Evolutionary conservation across 208 protist species (phyloP), one percentile per base, ranked within the genome.

Genomic region (Leptomonas seymouri): DNA sequence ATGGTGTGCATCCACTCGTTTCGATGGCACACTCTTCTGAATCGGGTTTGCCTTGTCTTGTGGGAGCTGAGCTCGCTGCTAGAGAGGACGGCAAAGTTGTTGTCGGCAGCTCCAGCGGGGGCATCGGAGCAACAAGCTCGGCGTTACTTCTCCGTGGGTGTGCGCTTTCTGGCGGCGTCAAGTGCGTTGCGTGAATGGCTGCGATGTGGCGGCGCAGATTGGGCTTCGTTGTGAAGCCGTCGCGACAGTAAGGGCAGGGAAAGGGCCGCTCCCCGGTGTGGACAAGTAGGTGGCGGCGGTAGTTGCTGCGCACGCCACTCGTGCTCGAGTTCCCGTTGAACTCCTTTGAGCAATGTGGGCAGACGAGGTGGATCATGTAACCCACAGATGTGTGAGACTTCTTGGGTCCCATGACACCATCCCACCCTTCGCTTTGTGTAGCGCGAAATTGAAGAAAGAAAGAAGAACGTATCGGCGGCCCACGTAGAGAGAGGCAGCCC

Each of bases 221-320:
- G 7, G 55, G 61, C 34, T 71, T 90, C 15, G 87, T 93, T 7
- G 84, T 89, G 64, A 96, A 96, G 34, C 67, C 50, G 28, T 68
- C 71, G 27, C 41, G 45, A 58, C 91, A 96, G 69, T 82, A 83
- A 28, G 72, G 44, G 72, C 91, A 96, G 18, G 67, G 36, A 69
- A 81, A 89, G 21, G 91, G 87, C 28, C 86, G 85, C 42, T 87
- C 78, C 45, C 78, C 76, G 30, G 78, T 90, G 80, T 96, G 91
- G 9, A 53, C 82, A 66, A 80, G 80, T 7, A 96, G 73, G 64
- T 96, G 91, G 12, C 91, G 84, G 12, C 65, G 63, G 74, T 86
- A 96, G 66, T 93, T 91, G 71, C 87, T 96, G 50, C 73, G 80
- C 30, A 89, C 82, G 16, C 86, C 86, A 59, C 80, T 91, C 41